Evolutionary conservation across 257 asterid species (phyloP), one percentile per base, ranked within the genome.

Genomic region (Nicotiana knightiana): DNA sequence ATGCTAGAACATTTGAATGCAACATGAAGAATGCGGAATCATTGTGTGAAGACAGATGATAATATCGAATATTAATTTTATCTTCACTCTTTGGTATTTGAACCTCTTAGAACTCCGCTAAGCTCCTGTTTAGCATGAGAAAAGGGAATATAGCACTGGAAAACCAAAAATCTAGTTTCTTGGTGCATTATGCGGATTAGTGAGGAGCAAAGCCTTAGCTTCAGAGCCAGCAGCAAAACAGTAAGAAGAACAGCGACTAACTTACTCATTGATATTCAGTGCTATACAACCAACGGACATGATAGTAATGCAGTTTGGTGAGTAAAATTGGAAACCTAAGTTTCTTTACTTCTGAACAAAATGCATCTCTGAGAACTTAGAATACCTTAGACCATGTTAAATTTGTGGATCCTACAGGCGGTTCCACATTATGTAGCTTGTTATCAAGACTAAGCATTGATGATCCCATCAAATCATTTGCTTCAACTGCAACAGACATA

Each of bases 381-480:
- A 70, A 78, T 86, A 93, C 98, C 97, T 90, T 91, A 28, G 88
- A 85, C 82, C 82, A 81, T 77, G 88, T 82, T 21, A 90, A 80
- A 84, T 82, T 81, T 75, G 92, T 81, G 65, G 92, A 79, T 84
- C 90, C 93, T 82, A 82, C 85, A 43, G 81, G 76, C 54, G 66
- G 77, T 30, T 86, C 91, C 13, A 32, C 80, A 80, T 81, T 76
- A 4, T 75, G 86, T 55, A 81, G 28, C 85, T 86, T 86, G 81
- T 77, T 78, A 84, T 86, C 85, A 78, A 70, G 66, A 6, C 68
- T 67, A 82, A 79, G 85, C 63, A 80, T 66, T 12, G 83, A 58
- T 8, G 91, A 86, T 10, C 89, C 92, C 89, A 89, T 70, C 82
- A 85, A 53, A 82, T 51, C 87, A 21, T 81, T 75, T 37, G 81